Conservation (phyloP, 139 green algal species). For the Tetradesmus lagerheimii region DNA sequence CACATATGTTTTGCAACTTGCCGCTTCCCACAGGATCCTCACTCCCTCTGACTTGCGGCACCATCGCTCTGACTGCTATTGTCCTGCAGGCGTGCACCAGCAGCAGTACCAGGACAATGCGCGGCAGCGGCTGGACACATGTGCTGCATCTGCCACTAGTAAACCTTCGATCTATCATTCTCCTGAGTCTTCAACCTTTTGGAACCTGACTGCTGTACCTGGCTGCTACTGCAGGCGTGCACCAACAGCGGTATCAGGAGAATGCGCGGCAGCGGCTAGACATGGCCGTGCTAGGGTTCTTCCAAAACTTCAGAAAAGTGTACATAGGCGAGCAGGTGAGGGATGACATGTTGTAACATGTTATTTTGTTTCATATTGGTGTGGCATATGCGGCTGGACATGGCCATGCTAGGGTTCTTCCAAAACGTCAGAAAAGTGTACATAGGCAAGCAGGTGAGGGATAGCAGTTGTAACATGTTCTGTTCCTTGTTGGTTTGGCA, state of each 20-base stretch:
- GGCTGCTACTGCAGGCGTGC: constrained; percentile 47
- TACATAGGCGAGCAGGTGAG: constrained; percentile 96
- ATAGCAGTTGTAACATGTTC: background rate
- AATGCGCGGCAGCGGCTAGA: constrained; percentile 91
- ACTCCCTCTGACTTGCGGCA: no score
- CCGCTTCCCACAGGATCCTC: no score
- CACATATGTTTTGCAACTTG: no score
- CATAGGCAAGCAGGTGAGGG: constrained; percentile 90
- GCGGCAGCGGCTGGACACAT: no score
- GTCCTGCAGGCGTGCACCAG: background rate
- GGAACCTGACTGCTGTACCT: no score
- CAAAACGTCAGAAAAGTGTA: constrained; percentile 97
- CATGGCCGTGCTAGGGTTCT: constrained; percentile 91
- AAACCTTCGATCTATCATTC: no score
- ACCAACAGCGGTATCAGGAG: constrained; percentile 69
- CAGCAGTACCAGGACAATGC: constrained; percentile 62
- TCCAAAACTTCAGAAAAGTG: constrained; percentile 97
- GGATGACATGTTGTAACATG: background rate
- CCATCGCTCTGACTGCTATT: no score
- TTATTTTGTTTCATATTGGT: no score
- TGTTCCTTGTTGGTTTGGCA: no score
- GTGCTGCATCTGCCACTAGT: no score
- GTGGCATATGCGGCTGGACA: constrained; percentile 70
- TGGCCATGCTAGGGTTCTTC: constrained; percentile 94
- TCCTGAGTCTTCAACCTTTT: no score